These are phyloP conservation scores for Calonectria pseudoreteaudii DNA, from an alignment of 2,329 filamentous ascomycete genomes.

Conservation along the genomic window DNA sequence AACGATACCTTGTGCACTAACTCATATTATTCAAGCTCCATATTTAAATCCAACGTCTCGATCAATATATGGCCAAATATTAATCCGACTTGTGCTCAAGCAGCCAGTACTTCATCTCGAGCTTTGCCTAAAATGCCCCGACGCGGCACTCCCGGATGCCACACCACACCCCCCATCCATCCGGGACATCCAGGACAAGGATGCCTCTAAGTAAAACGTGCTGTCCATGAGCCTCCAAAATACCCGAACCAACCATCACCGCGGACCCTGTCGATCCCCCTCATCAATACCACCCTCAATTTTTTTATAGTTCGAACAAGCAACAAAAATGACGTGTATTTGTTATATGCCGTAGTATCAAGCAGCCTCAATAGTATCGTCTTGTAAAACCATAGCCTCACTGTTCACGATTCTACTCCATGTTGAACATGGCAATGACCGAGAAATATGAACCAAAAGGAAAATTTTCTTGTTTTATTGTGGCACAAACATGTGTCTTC, in stretches of 20 bases:
- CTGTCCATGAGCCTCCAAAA: slow-evolving; percentile 3
- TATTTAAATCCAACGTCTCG: background rate
- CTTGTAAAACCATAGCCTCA: background rate
- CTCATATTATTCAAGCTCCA: background rate
- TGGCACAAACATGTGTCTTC: background rate
- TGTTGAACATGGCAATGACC: too few species aligned
- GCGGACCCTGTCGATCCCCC: slow-evolving; percentile 25
- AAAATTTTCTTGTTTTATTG: background rate
- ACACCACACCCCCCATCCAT: slow-evolving; percentile 9
- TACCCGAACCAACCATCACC: slow-evolving; percentile 22
- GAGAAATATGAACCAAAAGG: background rate
- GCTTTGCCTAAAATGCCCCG: slow-evolving; percentile 17
- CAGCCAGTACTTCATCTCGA: background rate
- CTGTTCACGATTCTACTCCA: background rate
- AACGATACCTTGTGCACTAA: background rate
- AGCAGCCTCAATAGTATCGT: background rate
- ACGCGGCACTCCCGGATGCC: background rate
- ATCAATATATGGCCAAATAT: background rate
- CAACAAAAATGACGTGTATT: background rate
- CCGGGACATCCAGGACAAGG: slow-evolving; percentile 12
- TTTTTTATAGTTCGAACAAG: background rate
- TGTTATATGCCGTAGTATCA: background rate
- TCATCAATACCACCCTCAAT: slow-evolving; percentile 11
- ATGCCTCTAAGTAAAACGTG: slow-evolving; percentile 9
- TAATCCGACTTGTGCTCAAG: background rate